phyloP scores from a whole-genome alignment of 2,329 filamentous ascomycete genomes.

The Paramyrothecium roridum region DNA sequence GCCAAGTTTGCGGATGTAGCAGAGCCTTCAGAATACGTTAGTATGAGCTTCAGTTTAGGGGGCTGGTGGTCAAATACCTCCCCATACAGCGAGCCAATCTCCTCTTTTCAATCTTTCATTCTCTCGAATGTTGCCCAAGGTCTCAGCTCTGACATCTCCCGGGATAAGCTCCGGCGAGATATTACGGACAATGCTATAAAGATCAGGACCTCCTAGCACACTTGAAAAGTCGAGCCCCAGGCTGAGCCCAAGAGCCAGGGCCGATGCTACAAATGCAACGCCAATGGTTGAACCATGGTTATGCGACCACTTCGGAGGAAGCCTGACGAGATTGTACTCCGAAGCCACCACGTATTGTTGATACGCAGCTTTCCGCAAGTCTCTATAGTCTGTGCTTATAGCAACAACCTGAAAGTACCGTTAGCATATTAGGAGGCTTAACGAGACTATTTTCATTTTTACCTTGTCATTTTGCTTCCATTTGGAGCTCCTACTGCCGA shows the following conservation, averaged over 20 bases:
- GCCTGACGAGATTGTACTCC: conserved; percentile 58
- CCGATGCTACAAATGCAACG: conserved; percentile 66
- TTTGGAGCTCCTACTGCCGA: conserved; percentile 32
- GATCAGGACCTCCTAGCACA: conserved; percentile 50
- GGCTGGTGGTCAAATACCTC: conserved; percentile 38
- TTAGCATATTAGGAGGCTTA: too few species aligned
- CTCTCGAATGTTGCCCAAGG: conserved; percentile 46
- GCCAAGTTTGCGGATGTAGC: conserved; percentile 65
- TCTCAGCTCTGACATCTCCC: conserved; percentile 57
- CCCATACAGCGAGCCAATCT: conserved; percentile 71
- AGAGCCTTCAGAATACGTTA: conserved; percentile 40
- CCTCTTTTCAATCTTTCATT: conserved; percentile 51
- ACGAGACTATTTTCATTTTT: too few species aligned
- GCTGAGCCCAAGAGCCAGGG: conserved; percentile 61
- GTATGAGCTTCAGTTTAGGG: not conserved
- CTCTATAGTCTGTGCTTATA: conserved; percentile 68
- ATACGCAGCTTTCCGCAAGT: conserved; percentile 65
- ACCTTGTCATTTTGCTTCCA: conserved; percentile 53
- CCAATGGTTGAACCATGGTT: conserved; percentile 59
- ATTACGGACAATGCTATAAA: conserved; percentile 44
- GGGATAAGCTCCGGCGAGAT: conserved; percentile 46
- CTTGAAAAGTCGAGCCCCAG: conserved; percentile 60
- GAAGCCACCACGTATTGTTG: conserved; percentile 65
- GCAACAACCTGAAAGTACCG: conserved; percentile 37
- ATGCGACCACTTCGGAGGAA: conserved; percentile 47